Base-by-base conservation (phyloP, 257 asterid species). In the Striga asiatica region DNA sequence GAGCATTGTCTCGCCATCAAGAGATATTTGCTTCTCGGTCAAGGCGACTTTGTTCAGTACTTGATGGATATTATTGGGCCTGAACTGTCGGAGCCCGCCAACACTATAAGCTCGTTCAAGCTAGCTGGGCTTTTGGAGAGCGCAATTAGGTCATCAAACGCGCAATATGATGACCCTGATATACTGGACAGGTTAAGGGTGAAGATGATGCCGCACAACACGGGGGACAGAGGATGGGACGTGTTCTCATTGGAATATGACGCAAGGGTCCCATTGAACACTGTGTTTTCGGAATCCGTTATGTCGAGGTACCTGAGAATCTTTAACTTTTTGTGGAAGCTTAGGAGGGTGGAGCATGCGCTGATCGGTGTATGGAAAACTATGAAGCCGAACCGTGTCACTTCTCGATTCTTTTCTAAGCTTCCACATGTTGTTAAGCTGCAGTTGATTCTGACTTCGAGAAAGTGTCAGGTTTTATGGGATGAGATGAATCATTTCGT, bases 191-290 rank as follows among this genome's bases (percentile, higher is more conserved):
- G 97, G 66, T 73, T 92, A 71, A 77, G 95, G 75, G 97, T 92
- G 62, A 92, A 88, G 74, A 81, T 92, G 95, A 77, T 92, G 94
- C 99, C 94, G 4, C 97, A 88, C 71, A 84, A 82, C 56, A 58
- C 85, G 0, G 99, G 99, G 56, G 99, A 92, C 60, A 82, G 85
- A 75, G 99, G 97, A 32, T 92, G 99, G 99, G 99, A 92, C 71
- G 99, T 92, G 42, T 92, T 88, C 67, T 92, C 99, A 5, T 65
- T 92, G 82, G 99, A 92, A 70, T 92, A 88, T 42, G 94, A 88
- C 73, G 88, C 99, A 19, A 69, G 89, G 39, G 91, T 88, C 65
- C 97, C 97, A 9, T 67, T 92, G 50, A 81, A 92, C 61, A 92
- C 99, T 12, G 72, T 92, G 52, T 88, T 92, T 52, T 84, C 99